These are phyloP conservation scores for Talaromyces sp. DNA, from an alignment of 2,329 filamentous ascomycete genomes.

Conservation along the genomic window DNA sequence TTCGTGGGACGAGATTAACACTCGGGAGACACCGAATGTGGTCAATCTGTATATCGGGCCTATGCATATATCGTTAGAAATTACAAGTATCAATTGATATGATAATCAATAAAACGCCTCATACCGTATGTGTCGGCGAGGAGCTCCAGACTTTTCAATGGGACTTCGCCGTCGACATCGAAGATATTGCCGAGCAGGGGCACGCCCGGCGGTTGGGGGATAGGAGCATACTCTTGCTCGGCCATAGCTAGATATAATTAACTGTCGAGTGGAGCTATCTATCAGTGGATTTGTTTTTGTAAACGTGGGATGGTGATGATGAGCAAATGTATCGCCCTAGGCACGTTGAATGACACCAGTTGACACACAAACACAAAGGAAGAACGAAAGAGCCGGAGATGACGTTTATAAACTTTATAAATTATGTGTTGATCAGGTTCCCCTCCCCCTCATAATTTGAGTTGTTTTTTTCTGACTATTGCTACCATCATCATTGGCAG, in stretches of 20 bases:
- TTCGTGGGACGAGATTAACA: slow-evolving; percentile 49
- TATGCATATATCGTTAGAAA: slow-evolving; percentile 18
- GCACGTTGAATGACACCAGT: not conserved
- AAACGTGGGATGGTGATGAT: not conserved
- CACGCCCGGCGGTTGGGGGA: slow-evolving; percentile 60
- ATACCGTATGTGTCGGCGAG: slow-evolving; percentile 1
- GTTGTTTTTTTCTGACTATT: not conserved
- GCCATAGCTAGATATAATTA: not conserved
- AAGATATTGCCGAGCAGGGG: slow-evolving; percentile 62
- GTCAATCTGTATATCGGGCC: slow-evolving; percentile 56
- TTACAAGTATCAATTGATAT: not conserved
- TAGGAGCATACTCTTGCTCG: slow-evolving; percentile 22
- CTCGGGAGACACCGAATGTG: slow-evolving; percentile 40
- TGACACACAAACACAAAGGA: not conserved
- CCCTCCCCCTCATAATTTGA: not conserved
- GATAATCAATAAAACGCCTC: not conserved
- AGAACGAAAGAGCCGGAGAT: not conserved
- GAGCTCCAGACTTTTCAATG: slow-evolving; percentile 22
- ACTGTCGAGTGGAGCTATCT: not conserved
- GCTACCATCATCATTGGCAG: not conserved
- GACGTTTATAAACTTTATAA: not conserved
- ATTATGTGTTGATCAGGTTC: not conserved
- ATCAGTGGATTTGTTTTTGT: not conserved
- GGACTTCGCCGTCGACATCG: slow-evolving; percentile 57
- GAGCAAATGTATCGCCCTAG: not conserved